Percentiles rank a stretch among this genome's conserved stretches.
phyloP scores from a whole-genome alignment of 2,329 filamentous ascomycete genomes.

The Ceratocystis smalleyi region DNA sequence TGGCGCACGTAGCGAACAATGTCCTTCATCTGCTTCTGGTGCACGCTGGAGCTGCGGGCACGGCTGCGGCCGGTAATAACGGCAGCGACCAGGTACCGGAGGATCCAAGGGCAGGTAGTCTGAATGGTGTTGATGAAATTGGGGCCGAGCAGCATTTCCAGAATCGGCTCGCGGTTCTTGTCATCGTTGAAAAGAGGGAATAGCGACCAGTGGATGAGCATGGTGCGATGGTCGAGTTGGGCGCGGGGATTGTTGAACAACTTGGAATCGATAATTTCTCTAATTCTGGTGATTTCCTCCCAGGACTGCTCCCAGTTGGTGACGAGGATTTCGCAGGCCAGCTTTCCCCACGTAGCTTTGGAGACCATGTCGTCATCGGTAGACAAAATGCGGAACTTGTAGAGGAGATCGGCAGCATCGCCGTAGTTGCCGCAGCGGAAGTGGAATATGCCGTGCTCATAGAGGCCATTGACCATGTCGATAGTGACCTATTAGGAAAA shows the following conservation, averaged over 20 bases:
- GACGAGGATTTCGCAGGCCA: conserved; percentile 87
- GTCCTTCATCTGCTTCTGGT: conserved; percentile 98
- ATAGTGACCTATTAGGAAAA: conserved; percentile 55
- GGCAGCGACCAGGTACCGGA: conserved; percentile 83
- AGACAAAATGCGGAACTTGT: conserved; percentile 94
- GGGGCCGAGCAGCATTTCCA: conserved; percentile 93
- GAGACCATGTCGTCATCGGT: conserved; percentile 97
- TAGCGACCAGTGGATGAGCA: conserved; percentile 95
- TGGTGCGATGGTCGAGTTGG: conserved; percentile 90
- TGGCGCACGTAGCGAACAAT: conserved; percentile 89
- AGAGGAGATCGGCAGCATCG: conserved; percentile 79
- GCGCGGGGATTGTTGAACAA: conserved; percentile 92
- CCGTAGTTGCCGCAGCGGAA: conserved; percentile 94
- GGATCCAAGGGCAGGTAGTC: conserved; percentile 89
- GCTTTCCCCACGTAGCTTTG: conserved; percentile 92
- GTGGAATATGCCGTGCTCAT: conserved; percentile 92
- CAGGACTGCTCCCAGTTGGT: conserved; percentile 90
- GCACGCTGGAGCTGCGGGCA: conserved; percentile 62
- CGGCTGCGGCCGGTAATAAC: conserved; percentile 87
- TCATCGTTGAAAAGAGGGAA: conserved; percentile 99
- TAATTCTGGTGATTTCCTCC: conserved; percentile 79
- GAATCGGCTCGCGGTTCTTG: conserved; percentile 71
- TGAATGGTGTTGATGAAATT: conserved; percentile 99
- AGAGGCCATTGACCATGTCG: conserved; percentile 91
- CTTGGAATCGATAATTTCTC: conserved; percentile 82